Percentiles rank a stretch among this genome's conserved stretches.
These are phyloP conservation scores for Babesia bovis DNA, from an alignment of 169 alveolate species.

Conservation along the genomic window DNA sequence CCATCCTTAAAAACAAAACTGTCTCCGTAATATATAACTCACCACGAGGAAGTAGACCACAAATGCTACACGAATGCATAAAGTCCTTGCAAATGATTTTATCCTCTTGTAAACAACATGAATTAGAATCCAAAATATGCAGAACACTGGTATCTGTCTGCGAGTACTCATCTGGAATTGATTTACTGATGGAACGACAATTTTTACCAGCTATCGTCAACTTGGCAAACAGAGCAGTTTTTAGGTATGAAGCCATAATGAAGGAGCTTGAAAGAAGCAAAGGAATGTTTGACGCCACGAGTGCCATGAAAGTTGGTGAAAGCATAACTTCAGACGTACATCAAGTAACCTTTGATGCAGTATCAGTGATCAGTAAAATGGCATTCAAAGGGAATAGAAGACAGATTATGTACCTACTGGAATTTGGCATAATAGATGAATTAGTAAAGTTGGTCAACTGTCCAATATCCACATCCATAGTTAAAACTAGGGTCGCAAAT, in stretches of 20 bases:
- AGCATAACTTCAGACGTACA: slow-evolving; percentile 44
- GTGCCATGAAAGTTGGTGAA: slow-evolving; percentile 1
- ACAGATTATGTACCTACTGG: slow-evolving; percentile 75
- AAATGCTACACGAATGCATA: background rate
- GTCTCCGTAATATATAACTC: background rate
- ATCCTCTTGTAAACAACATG: slow-evolving; percentile 7
- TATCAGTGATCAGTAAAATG: slow-evolving; percentile 82
- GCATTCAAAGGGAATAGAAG: slow-evolving; percentile 81
- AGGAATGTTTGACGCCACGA: slow-evolving; percentile 7
- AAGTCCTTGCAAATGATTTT: slow-evolving; percentile 19
- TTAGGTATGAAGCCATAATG: slow-evolving; percentile 13
- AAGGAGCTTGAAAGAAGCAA: slow-evolving; percentile 9
- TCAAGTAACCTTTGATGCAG: slow-evolving; percentile 80
- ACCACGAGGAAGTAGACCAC: background rate
- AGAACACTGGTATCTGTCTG: slow-evolving; percentile 24
- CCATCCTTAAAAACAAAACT: slow-evolving; percentile 1
- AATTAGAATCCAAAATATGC: slow-evolving; percentile 40
- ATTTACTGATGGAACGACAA: slow-evolving; percentile 37
- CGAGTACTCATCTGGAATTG: slow-evolving; percentile 51
- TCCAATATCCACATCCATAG: slow-evolving; percentile 74
- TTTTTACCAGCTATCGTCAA: slow-evolving; percentile 18
- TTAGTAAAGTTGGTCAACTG: slow-evolving; percentile 78
- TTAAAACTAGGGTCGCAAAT: slow-evolving; percentile 85
- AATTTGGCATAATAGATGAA: slow-evolving; percentile 73
- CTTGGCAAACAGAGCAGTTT: slow-evolving; percentile 35